Evolutionary conservation across 2,329 filamentous ascomycete genomes (phyloP), one percentile per base, ranked within the genome.

Genomic region (Botrytis sinoallii): DNA sequence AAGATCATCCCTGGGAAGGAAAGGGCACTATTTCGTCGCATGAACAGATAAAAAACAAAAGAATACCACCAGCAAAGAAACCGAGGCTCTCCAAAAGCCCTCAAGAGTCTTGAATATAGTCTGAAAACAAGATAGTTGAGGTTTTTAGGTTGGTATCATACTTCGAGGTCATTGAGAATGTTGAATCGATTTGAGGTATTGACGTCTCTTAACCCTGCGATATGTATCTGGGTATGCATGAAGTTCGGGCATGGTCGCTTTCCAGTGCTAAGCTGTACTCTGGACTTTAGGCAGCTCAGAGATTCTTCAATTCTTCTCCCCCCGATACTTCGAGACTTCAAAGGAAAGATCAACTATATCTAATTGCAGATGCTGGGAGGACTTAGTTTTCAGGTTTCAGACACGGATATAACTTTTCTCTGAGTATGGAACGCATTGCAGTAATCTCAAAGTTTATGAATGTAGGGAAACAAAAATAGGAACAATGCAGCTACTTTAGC

Each of bases 181-280:
- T n/a, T 38, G 9, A n/a, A 61, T 16, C 1, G 2, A 25, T n/a
- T 25, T 14, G 35, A 12, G 12, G 10, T 32, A 32, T 32, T 32
- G 32, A 32, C 32, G 32, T 32, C 32, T 32, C 2, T 32, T 32
- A 2, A 32, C 4, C 32, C 32, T 32, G 2, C 32, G 3, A 32
- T 2, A 32, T 32, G 32, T 32, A 32, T 4, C 32, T 32, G 32
- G 32, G 16, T 3, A 2, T n/a, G 18, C 10, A 61, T 10, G 6
- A 14, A 2, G 1, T 12, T 60, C 9, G 3, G 32, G 8, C 32
- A 12, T 60, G 9, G 9, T 3, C 4, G 4, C 3, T 3, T 6
- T 18, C 22, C 10, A 40, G 40, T 25, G 35, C 35, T 40, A 25
- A 0, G n/a, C 5, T 60, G 22, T 14, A 16, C 8, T n/a, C 22